These are phyloP conservation scores for Phoma sp. DNA, from an alignment of 2,329 filamentous ascomycete genomes.

Conservation along the genomic window DNA sequence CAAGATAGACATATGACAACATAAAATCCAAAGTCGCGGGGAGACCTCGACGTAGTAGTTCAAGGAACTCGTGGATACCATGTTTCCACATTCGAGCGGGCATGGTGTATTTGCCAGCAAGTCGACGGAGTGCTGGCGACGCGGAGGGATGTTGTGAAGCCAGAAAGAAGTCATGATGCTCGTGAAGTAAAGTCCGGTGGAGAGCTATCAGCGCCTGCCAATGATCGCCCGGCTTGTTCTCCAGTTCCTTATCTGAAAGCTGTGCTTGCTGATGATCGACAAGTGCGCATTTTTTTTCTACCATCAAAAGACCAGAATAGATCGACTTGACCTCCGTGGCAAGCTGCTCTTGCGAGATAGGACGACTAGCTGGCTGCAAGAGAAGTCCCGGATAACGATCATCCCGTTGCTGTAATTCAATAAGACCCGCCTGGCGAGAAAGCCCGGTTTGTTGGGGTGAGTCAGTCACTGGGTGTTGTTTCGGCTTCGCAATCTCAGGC, in stretches of 20 bases:
- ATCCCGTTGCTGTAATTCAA: conserved; percentile 38
- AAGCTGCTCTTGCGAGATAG: conserved; percentile 78
- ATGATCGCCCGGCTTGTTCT: conserved; percentile 64
- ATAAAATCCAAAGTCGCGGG: conserved; percentile 85
- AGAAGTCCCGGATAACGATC: conserved; percentile 50
- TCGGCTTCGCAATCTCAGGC: background rate
- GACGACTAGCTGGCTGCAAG: conserved; percentile 66
- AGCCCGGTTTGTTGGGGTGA: background rate
- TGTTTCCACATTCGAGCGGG: conserved; percentile 93
- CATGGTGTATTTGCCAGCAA: conserved; percentile 87
- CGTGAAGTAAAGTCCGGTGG: conserved; percentile 79
- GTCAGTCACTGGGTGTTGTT: conserved; percentile 2
- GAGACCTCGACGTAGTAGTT: conserved; percentile 69
- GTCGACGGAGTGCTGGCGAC: conserved; percentile 66
- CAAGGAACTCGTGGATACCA: conserved; percentile 84
- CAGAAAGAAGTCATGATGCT: conserved; percentile 70
- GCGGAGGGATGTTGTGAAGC: conserved; percentile 84
- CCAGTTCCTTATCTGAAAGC: conserved; percentile 58
- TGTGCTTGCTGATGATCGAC: conserved; percentile 69
- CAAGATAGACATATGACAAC: conserved; percentile 86
- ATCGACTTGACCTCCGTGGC: conserved; percentile 83
- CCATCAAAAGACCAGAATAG: conserved; percentile 82
- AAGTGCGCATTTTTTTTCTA: conserved; percentile 86
- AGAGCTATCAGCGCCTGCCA: conserved; percentile 85
- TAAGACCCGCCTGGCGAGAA: conserved; percentile 41